Conservation (phyloP, 2,329 filamentous ascomycete species). For the Pestalotiopsis sp. region DNA sequence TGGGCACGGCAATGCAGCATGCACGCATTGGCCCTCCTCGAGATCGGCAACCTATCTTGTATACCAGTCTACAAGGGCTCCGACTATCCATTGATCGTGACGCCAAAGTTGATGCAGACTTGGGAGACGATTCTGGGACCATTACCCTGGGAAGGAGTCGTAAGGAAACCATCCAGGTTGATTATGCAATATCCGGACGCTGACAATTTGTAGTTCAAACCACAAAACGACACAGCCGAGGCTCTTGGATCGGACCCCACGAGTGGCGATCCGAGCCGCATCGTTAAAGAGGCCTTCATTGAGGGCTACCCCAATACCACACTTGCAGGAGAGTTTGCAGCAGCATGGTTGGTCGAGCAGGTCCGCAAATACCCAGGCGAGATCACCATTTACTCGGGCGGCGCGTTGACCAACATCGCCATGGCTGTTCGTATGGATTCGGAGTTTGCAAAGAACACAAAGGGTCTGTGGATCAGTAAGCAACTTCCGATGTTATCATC, state of each 20-base stretch:
- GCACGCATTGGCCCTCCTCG: slow-evolving; percentile 48
- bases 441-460: slow-evolving; percentile 46
- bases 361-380: slow-evolving; percentile 52
- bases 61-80: slow-evolving; percentile 50
- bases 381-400: slow-evolving; percentile 49
- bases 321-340: slow-evolving; percentile 39
- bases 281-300: slow-evolving; percentile 42
- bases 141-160: slow-evolving; percentile 44
- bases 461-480: slow-evolving; percentile 50
- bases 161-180: slow-evolving; percentile 31
- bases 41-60: slow-evolving; percentile 47
- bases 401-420: slow-evolving; percentile 51
- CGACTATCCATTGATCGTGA: slow-evolving; percentile 49
- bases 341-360: slow-evolving; percentile 48
- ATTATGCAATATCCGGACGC: slow-evolving; percentile 16
- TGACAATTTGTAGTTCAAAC: slow-evolving; percentile 32
- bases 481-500: too few relatives aligned
- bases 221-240: slow-evolving; percentile 43
- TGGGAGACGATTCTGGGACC: slow-evolving; percentile 47
- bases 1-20: slow-evolving; percentile 48
- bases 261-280: slow-evolving; percentile 42
- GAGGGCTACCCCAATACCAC: slow-evolving; percentile 50
- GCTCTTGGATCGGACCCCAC: slow-evolving; percentile 45
- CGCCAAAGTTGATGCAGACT: slow-evolving; percentile 41
- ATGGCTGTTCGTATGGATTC: slow-evolving; percentile 48